Evolutionary conservation across 495 filamentous ascomycete species (phyloP).

Genomic region (Neurospora discreta): DNA sequence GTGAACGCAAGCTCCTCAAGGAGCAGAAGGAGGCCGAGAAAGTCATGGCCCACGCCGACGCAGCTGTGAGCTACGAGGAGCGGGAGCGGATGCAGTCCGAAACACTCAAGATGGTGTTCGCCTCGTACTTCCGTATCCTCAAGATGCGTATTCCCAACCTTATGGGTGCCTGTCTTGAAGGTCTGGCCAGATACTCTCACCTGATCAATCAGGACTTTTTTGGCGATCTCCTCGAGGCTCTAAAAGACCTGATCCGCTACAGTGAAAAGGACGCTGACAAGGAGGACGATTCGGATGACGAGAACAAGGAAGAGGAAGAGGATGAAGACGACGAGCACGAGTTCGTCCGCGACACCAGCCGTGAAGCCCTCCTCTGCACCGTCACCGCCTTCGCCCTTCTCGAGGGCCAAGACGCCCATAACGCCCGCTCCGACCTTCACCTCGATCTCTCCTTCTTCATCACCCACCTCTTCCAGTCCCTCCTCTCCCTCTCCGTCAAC

Average conservation of each 20-base stretch:
- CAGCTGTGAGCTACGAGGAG: slow-evolving; percentile 80
- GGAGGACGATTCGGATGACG: slow-evolving; percentile 7
- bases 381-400: slow-evolving; percentile 91
- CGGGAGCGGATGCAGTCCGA: slow-evolving; percentile 87
- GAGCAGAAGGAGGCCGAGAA: slow-evolving; percentile 82
- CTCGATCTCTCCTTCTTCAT: slow-evolving; percentile 93
- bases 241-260: slow-evolving; percentile 78
- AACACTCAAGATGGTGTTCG: slow-evolving; percentile 90
- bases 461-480: slow-evolving; percentile 76
- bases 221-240: slow-evolving; percentile 83
- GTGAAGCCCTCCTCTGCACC: slow-evolving; percentile 87
- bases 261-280: slow-evolving; percentile 39
- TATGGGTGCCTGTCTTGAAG: slow-evolving; percentile 86
- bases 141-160: slow-evolving; percentile 67
- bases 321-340: slow-evolving; percentile 29
- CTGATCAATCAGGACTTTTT: slow-evolving; percentile 98
- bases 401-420: slow-evolving; percentile 76
- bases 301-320: slow-evolving; percentile 21
- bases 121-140: slow-evolving; percentile 84
- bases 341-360: slow-evolving; percentile 52
- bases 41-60: slow-evolving; percentile 89
- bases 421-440: slow-evolving; percentile 49
- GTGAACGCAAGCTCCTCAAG: slow-evolving; percentile 50
- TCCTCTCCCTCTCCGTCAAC: slow-evolving; percentile 65
- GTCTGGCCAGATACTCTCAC: slow-evolving; percentile 80